Percentiles rank a stretch among this genome's conserved stretches.
phyloP scores from a whole-genome alignment of 352 stramenopile genomes.

The Pythium diclinum region DNA sequence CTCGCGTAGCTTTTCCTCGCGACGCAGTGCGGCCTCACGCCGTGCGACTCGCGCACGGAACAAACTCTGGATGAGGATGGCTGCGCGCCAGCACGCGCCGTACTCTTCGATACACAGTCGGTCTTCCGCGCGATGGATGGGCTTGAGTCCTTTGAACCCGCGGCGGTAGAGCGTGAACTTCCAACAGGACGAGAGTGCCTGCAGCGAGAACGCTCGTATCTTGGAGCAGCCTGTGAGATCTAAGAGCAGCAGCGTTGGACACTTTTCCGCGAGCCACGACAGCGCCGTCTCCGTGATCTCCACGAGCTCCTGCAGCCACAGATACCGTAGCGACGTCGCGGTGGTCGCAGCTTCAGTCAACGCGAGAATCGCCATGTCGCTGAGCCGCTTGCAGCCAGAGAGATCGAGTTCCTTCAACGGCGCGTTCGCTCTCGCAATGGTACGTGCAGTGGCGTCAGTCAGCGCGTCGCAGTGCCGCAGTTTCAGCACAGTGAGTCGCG shows the following conservation, averaged over 20 bases:
- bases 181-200: slow-evolving; percentile 55
- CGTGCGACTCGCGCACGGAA: slow-evolving; percentile 57
- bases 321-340: slow-evolving; percentile 40
- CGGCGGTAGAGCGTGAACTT: slow-evolving; percentile 49
- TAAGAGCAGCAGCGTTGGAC: slow-evolving; percentile 50
- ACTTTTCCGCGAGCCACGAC: slow-evolving; percentile 86
- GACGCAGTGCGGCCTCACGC: slow-evolving; percentile 34
- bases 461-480: slow-evolving; percentile 41
- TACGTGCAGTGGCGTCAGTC: slow-evolving; percentile 40
- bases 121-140: slow-evolving; percentile 71
- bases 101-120: slow-evolving; percentile 87
- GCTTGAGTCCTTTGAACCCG: slow-evolving; percentile 74
- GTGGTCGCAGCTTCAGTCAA: slow-evolving; percentile 47
- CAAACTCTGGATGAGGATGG: slow-evolving; percentile 62
- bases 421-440: slow-evolving; percentile 43
- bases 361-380: slow-evolving; percentile 75
- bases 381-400: slow-evolving; percentile 63
- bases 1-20: slow-evolving; percentile 44
- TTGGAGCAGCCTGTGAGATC: slow-evolving; percentile 55
- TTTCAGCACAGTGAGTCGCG: slow-evolving; percentile 36
- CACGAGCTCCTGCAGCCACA: slow-evolving; percentile 64
- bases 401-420: slow-evolving; percentile 79
- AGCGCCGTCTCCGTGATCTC: slow-evolving; percentile 74
- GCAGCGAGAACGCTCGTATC: slow-evolving; percentile 49
- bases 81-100: slow-evolving; percentile 62